A percentile compares a stretch with the other conserved stretches of the same genome.
These are phyloP conservation scores for Desmodesmus armatus DNA, from an alignment of 139 green algal genomes.

Conservation along the genomic window DNA sequence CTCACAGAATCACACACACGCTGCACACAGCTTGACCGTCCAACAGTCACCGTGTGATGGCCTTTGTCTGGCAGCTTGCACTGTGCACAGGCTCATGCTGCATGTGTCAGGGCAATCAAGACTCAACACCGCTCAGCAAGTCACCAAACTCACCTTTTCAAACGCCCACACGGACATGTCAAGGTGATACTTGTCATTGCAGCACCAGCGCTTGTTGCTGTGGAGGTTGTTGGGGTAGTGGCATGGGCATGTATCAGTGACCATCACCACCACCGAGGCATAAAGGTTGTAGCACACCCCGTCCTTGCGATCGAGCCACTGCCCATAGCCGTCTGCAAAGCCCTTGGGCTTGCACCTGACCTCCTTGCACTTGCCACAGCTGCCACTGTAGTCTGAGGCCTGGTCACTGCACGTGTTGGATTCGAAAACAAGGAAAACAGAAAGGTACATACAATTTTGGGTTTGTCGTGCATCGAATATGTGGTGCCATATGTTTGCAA, in stretches of 20 bases:
- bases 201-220: constrained; percentile 57
- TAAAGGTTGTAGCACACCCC: constrained; percentile 55
- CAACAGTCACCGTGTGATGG: no score
- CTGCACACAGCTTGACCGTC: no score
- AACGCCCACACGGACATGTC: constrained; percentile 52
- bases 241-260: constrained; percentile 58
- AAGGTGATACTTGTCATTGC: constrained; percentile 55
- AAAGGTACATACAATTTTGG: no score
- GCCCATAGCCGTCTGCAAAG: constrained; percentile 59
- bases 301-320: constrained; percentile 44
- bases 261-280: constrained; percentile 48
- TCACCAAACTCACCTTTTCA: constrained; percentile 41
- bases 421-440: no score
- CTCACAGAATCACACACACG: no score
- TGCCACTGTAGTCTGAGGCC: constrained; percentile 40
- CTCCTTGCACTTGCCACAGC: constrained; percentile 54
- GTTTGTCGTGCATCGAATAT: no score
- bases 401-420: no score
- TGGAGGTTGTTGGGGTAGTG: constrained; percentile 56
- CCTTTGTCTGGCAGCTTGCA: no score
- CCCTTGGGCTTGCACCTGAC: constrained; percentile 41
- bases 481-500: no score
- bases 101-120: no score
- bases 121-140: no score
- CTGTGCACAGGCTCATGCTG: no score